Percentiles rank a stretch among this genome's conserved stretches.
Evolutionary conservation across 371 early-diverging fungal species (phyloP).

Genomic region (Mucor lusitanicus): DNA sequence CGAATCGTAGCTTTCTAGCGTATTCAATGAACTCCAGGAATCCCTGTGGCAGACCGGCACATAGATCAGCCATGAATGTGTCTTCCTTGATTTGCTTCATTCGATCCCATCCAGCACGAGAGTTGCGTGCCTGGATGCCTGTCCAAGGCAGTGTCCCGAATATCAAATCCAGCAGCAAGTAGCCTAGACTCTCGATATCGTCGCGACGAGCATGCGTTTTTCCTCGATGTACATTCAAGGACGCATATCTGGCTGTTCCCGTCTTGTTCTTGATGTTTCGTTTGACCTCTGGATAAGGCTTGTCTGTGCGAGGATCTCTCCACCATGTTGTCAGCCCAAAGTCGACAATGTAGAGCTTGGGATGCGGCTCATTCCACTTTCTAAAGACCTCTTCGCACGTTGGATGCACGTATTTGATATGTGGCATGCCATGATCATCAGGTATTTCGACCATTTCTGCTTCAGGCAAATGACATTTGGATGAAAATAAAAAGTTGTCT

Average conservation of each 20-base stretch:
- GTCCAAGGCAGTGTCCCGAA: conserved; percentile 65
- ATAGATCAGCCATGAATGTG: conserved; percentile 52
- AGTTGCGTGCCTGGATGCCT: conserved; percentile 61
- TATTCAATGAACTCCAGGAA: conserved; percentile 71
- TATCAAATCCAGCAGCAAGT: conserved; percentile 59
- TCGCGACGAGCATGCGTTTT: conserved; percentile 61
- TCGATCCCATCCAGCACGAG: conserved; percentile 62
- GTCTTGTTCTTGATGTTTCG: conserved; percentile 50
- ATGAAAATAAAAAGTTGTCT: conserved; percentile 92
- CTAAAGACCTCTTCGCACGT: conserved; percentile 30
- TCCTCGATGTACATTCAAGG: conserved; percentile 61
- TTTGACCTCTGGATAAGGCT: conserved; percentile 49
- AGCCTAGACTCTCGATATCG: conserved; percentile 64
- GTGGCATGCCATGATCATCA: conserved; percentile 20
- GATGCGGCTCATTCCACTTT: conserved; percentile 22
- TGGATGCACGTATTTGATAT: conserved; percentile 18
- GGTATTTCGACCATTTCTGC: conserved; percentile 27
- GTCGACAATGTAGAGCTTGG: conserved; percentile 53
- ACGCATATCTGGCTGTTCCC: conserved; percentile 70
- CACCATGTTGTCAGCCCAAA: conserved; percentile 59
- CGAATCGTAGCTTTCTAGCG: conserved; percentile 78
- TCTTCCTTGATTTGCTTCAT: conserved; percentile 62
- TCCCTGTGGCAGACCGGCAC: conserved; percentile 58
- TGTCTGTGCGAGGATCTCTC: conserved; percentile 43
- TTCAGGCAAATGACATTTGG: conserved; percentile 34